Conservation (phyloP, 768 basidiomycete species). For the Serendipita sp. region DNA sequence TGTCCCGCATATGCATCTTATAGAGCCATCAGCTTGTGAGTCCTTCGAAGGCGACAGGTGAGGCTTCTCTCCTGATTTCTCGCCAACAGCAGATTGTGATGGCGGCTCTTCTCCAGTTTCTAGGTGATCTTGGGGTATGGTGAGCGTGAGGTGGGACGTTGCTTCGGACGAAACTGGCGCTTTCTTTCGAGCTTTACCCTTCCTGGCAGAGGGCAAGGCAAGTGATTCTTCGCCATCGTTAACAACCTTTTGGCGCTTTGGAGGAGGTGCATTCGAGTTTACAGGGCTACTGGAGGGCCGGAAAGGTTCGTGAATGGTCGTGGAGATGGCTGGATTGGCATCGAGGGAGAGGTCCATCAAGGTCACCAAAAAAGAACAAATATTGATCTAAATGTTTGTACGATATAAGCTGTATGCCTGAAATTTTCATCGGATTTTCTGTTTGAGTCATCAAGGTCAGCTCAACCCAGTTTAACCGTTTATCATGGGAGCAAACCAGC, state of each 20-base stretch:
- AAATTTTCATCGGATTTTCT: no score
- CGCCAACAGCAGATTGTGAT: not conserved
- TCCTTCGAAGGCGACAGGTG: not conserved
- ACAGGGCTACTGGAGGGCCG: no score
- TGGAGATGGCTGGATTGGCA: no score
- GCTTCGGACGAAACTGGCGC: not conserved
- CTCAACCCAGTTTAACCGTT: no score
- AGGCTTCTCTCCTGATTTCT: not conserved
- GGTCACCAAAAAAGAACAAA: no score
- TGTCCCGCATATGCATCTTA: slow-evolving; percentile 1
- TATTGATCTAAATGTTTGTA: no score
- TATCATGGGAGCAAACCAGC: no score
- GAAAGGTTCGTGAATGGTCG: no score
- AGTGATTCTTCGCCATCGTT: not conserved
- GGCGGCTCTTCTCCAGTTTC: not conserved
- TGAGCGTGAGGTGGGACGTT: not conserved
- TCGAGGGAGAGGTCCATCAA: no score
- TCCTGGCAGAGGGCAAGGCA: not conserved
- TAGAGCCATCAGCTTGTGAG: not conserved
- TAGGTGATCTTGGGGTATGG: not conserved
- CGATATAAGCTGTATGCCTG: no score
- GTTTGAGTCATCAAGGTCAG: no score
- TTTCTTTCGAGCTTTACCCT: not conserved
- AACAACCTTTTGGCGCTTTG: not conserved
- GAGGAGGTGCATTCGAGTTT: no score